phyloP scores from a whole-genome alignment of 805 yeast species.

The Candida piceae region DNA sequence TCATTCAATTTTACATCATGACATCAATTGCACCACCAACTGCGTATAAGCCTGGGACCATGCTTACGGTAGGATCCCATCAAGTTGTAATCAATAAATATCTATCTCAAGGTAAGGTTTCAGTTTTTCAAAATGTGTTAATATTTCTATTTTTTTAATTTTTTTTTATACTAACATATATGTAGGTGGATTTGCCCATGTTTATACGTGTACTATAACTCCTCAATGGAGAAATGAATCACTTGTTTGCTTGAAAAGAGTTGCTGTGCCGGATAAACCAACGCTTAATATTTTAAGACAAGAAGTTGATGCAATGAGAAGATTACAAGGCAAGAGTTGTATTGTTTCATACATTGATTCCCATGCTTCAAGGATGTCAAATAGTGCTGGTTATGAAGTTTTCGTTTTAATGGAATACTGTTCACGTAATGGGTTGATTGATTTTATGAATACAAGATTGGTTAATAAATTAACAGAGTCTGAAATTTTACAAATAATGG shows the following conservation, averaged over 20 bases:
- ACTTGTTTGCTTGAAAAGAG: conserved; percentile 84
- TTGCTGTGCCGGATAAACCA: conserved; percentile 88
- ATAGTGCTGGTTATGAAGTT: conserved; percentile 64
- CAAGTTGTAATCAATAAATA: conserved; percentile 61
- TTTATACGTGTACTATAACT: conserved; percentile 69
- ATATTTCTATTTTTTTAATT: neutral
- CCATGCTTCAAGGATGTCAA: conserved; percentile 73
- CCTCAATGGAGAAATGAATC: conserved; percentile 52
- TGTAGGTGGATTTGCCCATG: conserved; percentile 90
- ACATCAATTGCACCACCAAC: conserved; percentile 39
- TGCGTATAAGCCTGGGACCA: conserved; percentile 72
- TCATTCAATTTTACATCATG: conserved; percentile 5
- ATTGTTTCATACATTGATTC: conserved; percentile 92
- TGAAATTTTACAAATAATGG: conserved; percentile 65
- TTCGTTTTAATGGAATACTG: conserved; percentile 79
- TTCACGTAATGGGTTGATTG: conserved; percentile 68
- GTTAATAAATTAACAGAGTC: conserved; percentile 60
- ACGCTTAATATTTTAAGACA: conserved; percentile 79
- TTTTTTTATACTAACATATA: no score
- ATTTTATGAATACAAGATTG: conserved; percentile 71
- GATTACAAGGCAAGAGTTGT: conserved; percentile 70
- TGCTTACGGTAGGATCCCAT: conserved; percentile 80
- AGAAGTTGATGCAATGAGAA: conserved; percentile 96
- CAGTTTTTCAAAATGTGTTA: neutral
- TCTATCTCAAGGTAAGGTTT: conserved; percentile 64